phyloP scores from a whole-genome alignment of 768 basidiomycete species.

The Boletus fagicola region DNA sequence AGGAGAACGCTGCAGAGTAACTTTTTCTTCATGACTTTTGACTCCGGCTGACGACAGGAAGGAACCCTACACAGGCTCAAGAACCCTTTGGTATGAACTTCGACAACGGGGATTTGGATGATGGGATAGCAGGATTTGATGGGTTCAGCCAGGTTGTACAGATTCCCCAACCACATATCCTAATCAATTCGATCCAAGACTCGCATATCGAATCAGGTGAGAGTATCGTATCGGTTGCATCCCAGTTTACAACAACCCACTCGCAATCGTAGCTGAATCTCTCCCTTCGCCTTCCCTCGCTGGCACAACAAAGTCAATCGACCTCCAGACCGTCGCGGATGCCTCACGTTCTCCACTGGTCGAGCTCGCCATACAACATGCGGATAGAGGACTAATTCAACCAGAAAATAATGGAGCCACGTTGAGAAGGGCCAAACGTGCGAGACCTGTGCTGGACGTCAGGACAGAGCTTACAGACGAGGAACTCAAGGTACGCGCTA shows the following conservation, averaged over 20 bases:
- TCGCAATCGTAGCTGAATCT: slow-evolving; percentile 2
- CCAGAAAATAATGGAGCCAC: background rate
- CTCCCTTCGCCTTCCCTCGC: slow-evolving; percentile 1
- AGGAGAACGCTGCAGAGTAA: slow-evolving; percentile 18
- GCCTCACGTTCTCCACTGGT: slow-evolving; percentile 2
- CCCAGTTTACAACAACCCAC: background rate
- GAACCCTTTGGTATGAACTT: slow-evolving; percentile 18
- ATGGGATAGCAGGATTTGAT: slow-evolving; percentile 19
- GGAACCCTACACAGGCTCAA: slow-evolving; percentile 17
- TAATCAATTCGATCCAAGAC: slow-evolving; percentile 1
- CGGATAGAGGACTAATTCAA: background rate
- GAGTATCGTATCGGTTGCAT: background rate
- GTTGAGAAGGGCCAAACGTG: slow-evolving; percentile 45
- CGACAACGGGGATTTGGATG: slow-evolving; percentile 23
- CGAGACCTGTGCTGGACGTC: slow-evolving; percentile 61
- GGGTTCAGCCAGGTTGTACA: background rate
- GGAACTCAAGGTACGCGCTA: slow-evolving; percentile 60
- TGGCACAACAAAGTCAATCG: slow-evolving; percentile 5
- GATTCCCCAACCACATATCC: background rate
- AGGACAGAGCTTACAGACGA: slow-evolving; percentile 82
- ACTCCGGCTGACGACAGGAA: slow-evolving; percentile 14
- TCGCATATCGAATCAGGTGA: slow-evolving; percentile 8
- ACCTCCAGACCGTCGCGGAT: background rate
- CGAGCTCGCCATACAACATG: background rate
- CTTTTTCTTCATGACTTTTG: background rate